A percentile compares a stretch with the other conserved stretches of the same genome.
These are phyloP conservation scores for Chernovozyma sophiae-reginae DNA, from an alignment of 1,139 yeast genomes.

Conservation along the genomic window DNA sequence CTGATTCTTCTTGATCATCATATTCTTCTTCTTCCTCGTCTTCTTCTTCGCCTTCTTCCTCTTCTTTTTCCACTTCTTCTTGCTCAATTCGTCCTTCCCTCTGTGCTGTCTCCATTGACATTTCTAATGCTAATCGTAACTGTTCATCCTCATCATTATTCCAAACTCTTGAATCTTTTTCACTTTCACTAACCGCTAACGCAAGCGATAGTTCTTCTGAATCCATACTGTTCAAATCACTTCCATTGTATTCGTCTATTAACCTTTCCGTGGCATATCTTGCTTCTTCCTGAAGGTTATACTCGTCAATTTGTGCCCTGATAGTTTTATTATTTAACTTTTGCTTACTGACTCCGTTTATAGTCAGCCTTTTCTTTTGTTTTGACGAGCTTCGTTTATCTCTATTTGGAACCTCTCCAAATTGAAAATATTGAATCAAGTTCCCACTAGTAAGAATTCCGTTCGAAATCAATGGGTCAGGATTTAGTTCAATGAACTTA, in stretches of 20 bases:
- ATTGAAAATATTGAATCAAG: conserved; percentile 57
- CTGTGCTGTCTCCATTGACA: conserved; percentile 12
- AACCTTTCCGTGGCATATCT: conserved; percentile 19
- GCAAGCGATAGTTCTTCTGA: conserved; percentile 50
- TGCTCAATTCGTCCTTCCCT: background rate
- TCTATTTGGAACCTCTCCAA: conserved; percentile 35
- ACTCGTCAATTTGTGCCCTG: conserved; percentile 36
- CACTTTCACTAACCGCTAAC: conserved; percentile 48
- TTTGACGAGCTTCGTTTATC: background rate
- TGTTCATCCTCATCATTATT: conserved; percentile 18
- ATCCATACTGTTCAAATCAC: conserved; percentile 18
- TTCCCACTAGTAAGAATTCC: conserved; percentile 58
- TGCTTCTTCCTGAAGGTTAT: conserved; percentile 22
- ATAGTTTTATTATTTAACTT: conserved; percentile 19
- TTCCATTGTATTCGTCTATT: conserved; percentile 46
- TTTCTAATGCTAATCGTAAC: conserved; percentile 21
- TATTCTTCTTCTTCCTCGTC: too few species aligned
- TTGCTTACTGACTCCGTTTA: conserved; percentile 17
- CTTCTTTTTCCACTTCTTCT: background rate
- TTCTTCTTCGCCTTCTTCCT: background rate
- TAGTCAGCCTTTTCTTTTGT: conserved; percentile 10
- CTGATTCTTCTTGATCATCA: background rate
- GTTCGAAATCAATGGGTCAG: conserved; percentile 36
- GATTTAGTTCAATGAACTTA: conserved; percentile 38
- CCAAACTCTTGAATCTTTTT: conserved; percentile 3